phyloP scores from a whole-genome alignment of 2,329 filamentous ascomycete genomes.

The Cercospora beticola region DNA sequence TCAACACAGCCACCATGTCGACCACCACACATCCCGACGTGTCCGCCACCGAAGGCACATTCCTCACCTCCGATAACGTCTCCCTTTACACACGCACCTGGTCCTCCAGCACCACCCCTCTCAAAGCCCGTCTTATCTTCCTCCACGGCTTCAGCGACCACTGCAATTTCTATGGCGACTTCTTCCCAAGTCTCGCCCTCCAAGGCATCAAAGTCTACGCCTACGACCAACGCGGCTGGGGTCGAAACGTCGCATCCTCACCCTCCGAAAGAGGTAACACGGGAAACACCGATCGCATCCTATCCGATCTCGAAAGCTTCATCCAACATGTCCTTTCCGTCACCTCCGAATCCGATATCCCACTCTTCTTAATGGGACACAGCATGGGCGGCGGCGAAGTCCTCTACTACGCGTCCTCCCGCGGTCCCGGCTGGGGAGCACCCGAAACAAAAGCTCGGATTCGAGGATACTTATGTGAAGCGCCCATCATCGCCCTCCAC shows the following conservation, averaged over 20 bases:
- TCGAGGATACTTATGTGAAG: slow-evolving; percentile 71
- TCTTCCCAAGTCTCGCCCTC: slow-evolving; percentile 69
- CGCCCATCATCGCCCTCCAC: slow-evolving; percentile 76
- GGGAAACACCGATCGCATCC: slow-evolving; percentile 69
- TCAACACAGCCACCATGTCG: not conserved
- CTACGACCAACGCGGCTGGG: slow-evolving; percentile 90
- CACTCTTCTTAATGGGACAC: slow-evolving; percentile 84
- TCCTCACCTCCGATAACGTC: slow-evolving; percentile 52
- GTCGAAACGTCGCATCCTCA: slow-evolving; percentile 66
- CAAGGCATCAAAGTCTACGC: slow-evolving; percentile 72
- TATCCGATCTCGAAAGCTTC: slow-evolving; percentile 77
- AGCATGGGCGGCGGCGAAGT: slow-evolving; percentile 86
- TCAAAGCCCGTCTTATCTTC: slow-evolving; percentile 73
- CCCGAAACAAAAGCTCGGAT: slow-evolving; percentile 59
- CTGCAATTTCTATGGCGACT: slow-evolving; percentile 68
- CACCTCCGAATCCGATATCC: slow-evolving; percentile 39
- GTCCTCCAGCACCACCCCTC: slow-evolving; percentile 52
- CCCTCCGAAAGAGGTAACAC: slow-evolving; percentile 72
- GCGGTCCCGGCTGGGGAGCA: slow-evolving; percentile 36
- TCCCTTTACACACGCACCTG: slow-evolving; percentile 63
- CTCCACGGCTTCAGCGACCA: slow-evolving; percentile 91
- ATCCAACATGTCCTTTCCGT: slow-evolving; percentile 47
- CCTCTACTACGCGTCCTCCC: slow-evolving; percentile 57
- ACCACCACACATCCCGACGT: slow-evolving; percentile 12
- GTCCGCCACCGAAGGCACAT: slow-evolving; percentile 51